A percentile compares a stretch with the other conserved stretches of the same genome.
Conservation (phyloP, 1,284 basidiomycete species). For the Apiotrichum sp. region DNA sequence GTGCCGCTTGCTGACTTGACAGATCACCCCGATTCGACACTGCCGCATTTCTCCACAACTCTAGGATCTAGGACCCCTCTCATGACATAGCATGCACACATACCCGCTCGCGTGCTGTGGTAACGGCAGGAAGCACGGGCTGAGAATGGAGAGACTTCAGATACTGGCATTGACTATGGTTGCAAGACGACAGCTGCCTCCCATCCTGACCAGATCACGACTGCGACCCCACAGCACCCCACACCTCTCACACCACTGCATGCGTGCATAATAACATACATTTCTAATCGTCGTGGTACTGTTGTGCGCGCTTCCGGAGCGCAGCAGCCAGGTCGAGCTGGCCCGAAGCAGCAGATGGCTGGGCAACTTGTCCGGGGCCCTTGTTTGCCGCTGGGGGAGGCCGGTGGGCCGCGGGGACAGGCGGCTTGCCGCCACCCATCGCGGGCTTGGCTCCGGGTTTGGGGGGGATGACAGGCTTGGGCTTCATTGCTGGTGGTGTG, state of each 20-base stretch:
- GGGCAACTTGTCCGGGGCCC: slow-evolving; percentile 39
- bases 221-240: too few species aligned
- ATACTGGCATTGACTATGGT: too few species aligned
- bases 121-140: too few species aligned
- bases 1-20: neutral
- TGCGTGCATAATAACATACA: slow-evolving; percentile 4
- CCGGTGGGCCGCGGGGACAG: slow-evolving; percentile 31
- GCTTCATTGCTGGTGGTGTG: slow-evolving; percentile 46
- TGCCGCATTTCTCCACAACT: neutral
- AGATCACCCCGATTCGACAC: too few species aligned
- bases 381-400: slow-evolving; percentile 26
- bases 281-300: slow-evolving; percentile 15
- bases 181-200: too few species aligned
- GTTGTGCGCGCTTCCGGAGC: slow-evolving; percentile 26
- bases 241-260: neutral
- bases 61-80: neutral
- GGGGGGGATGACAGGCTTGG: slow-evolving; percentile 47
- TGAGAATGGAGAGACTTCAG: too few species aligned
- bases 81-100: slow-evolving; percentile 5
- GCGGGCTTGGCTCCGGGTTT: slow-evolving; percentile 46
- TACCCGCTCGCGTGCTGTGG: neutral
- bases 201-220: too few species aligned
- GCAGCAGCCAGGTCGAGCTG: slow-evolving; percentile 74
- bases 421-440: slow-evolving; percentile 23
- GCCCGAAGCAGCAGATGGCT: slow-evolving; percentile 52